phyloP scores from a whole-genome alignment of 176 grass and related monocot species.

The Aegilops sharonensis region DNA sequence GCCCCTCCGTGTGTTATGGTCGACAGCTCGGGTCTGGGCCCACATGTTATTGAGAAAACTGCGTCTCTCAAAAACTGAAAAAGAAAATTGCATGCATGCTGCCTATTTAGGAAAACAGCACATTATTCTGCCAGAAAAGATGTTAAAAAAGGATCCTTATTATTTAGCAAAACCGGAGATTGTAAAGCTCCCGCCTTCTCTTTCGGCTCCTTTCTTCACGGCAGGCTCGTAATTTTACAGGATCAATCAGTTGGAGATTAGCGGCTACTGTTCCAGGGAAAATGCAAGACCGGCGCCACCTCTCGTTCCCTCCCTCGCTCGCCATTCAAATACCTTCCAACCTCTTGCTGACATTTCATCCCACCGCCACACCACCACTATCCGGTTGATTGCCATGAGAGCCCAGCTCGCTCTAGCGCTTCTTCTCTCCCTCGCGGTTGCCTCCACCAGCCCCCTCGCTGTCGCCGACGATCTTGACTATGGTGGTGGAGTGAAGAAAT shows the following conservation, averaged over 20 bases:
- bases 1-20: background rate
- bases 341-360: background rate
- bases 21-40: background rate
- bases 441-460: background rate
- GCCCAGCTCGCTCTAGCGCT: slow-evolving; percentile 8
- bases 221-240: background rate
- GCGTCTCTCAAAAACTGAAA: no score
- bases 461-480: background rate
- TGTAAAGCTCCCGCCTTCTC: background rate
- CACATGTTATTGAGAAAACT: background rate
- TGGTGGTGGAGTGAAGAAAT: background rate
- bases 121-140: background rate
- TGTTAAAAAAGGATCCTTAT: background rate
- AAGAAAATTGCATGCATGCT: background rate
- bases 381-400: background rate
- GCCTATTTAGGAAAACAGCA: background rate
- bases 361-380: background rate
- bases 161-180: background rate
- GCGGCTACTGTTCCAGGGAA: slow-evolving; percentile 11
- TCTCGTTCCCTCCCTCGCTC: background rate
- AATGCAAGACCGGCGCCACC: background rate
- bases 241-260: background rate
- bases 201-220: background rate
- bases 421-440: slow-evolving; percentile 7
- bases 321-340: slow-evolving; percentile 11